Base-by-base conservation (phyloP, 148 eudicot species). In the Rhododendron vialii region DNA sequence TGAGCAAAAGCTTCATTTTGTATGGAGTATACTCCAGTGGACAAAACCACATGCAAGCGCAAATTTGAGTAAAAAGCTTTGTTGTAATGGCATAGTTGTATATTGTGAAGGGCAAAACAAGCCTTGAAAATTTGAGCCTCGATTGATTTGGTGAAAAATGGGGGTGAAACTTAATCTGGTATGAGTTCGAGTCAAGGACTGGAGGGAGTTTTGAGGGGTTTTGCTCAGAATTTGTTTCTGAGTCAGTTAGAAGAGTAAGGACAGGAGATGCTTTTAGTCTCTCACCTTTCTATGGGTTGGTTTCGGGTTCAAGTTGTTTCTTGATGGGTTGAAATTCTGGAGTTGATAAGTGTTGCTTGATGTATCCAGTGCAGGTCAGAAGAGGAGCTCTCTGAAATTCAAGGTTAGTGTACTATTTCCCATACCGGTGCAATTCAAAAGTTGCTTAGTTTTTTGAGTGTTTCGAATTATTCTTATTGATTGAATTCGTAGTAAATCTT, bases 281-380 rank as follows among this genome's bases (percentile, higher is more conserved):
- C 79, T 75, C 24, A 38, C n/a, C 79, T 20, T 36, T 75, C 0
- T 7, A 36, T 36, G 12, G 79, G 35, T 74, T 74, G 33, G 77
- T 24, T 45, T 85, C 5, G 22, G 57, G 9, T 5, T 43, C 18
- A 59, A 51, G 33, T 55, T 33, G 2, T 14, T 13, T 55, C 24
- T 59, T 86, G 4, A 13, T 85, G 45, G 17, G 55, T 36, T 75
- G 78, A 86, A 86, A 55, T 82, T 73, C 59, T 84, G 57, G 53
- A 61, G 53, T 74, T 89, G 85, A 82, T 76, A 86, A 87, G 84
- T 84, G 83, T 47, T 90, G 85, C 89, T 91, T 91, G 88, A 89
- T 92, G 88, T 74, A 92, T 87, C 88, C 95, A 94, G 95, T 91
- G 92, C 94, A 98, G 98, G 98, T 98, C 98, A 90, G 96, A 95